Percentiles rank a stretch among this genome's conserved stretches.
These are phyloP conservation scores for Vicia villosa DNA, from an alignment of 306 rosid genomes.

Conservation along the genomic window DNA sequence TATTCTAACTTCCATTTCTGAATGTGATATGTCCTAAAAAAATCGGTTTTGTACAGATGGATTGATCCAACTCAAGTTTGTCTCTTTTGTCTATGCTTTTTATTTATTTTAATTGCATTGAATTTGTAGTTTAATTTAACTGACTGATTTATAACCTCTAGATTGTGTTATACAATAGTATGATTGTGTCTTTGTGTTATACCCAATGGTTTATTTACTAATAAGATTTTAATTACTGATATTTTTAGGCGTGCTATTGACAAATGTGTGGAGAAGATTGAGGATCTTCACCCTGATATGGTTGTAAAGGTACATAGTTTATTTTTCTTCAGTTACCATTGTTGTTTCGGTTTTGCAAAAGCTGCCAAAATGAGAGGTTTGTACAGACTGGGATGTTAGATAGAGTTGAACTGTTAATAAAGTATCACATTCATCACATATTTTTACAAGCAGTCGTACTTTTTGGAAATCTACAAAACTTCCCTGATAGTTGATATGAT, in stretches of 20 bases:
- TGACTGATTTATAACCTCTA: neutral
- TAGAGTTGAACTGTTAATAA: neutral
- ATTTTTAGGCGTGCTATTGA: constrained; percentile 49
- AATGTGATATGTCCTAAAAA: neutral
- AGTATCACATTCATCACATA: neutral
- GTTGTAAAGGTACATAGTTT: constrained; percentile 60
- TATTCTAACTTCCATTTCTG: neutral
- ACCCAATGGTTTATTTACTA: neutral
- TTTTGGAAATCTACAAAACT: neutral
- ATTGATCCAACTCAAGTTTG: neutral
- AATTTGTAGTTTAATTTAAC: neutral
- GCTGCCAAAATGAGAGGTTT: neutral
- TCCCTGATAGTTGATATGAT: neutral
- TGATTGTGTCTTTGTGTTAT: constrained; percentile 2
- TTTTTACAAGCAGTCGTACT: neutral
- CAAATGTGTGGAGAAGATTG: constrained; percentile 55
- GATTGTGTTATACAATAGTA: constrained; percentile 4
- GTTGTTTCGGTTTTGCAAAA: neutral
- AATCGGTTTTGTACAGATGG: neutral
- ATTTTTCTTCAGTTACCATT: constrained; percentile 14
- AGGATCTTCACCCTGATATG: constrained; percentile 73
- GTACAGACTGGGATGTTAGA: neutral
- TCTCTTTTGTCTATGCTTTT: neutral
- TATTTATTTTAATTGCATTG: neutral
- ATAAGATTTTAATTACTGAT: constrained; percentile 13